Evolutionary conservation across 805 yeast species (phyloP), one percentile per base, ranked within the genome.

Genomic region (Lachancea dasiensis): DNA sequence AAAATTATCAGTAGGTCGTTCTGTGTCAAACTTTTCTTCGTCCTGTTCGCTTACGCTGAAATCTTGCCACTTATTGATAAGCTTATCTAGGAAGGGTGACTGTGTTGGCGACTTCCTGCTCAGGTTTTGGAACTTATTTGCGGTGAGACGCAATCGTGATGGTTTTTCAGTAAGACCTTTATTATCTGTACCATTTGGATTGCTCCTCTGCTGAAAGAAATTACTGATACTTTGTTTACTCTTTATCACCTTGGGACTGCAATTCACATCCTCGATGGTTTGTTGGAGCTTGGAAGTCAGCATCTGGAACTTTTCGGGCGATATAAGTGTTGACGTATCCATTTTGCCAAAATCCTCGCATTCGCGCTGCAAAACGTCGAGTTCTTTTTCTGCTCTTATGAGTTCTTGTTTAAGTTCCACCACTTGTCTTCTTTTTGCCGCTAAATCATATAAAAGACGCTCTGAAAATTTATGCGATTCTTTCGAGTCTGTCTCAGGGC

Each of bases 401-500:
- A 66, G 51, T 23, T 64, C 64, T n/a, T 63, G 57, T 48, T 69
- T 72, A 40, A 73, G 51, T 34, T 75, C 80, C 13, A 66, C 44
- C 6, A 77, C 67, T 39, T 68, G 68, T 42, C 78, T 65, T 48
- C 77, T 80, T 49, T 78, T 77, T 2, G 68, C 49, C 0, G 82
- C 77, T 35, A 71, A 46, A 29, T 57, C 54, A 36, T 56, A 65
- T 25, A 72, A 49, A 13, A 71, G 11, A 6, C 17, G 13, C 18
- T 38, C 41, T 19, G 37, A 28, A 13, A 33, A 21, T 6, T 16
- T 21, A 4, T 28, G 16, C 11, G 25, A 18, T 19, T 24, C 21
- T 4, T 6, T 15, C 9, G 10, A 14, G 17, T 23, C 40, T 16
- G 11, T 19, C 4, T 15, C 13, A 4, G 20, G 19, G 13, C 13